A percentile compares a stretch with the other conserved stretches of the same genome.
phyloP scores from a whole-genome alignment of 768 basidiomycete genomes.

The Macrolepiota fuliginosa region DNA sequence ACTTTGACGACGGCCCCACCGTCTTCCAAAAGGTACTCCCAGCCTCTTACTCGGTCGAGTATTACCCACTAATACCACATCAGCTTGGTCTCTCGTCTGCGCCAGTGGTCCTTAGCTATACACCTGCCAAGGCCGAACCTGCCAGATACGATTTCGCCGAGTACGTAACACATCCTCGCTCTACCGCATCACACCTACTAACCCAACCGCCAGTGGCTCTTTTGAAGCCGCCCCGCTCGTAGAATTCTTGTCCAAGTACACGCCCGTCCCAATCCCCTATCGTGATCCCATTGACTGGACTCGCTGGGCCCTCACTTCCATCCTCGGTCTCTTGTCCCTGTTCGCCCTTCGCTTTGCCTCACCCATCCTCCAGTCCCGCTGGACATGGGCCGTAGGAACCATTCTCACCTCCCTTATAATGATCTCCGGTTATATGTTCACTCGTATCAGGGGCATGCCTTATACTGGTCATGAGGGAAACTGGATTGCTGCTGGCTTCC shows the following conservation, averaged over 20 bases:
- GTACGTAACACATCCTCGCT: slow-evolving; percentile 35
- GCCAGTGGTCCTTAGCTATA: slow-evolving; percentile 78
- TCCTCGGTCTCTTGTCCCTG: slow-evolving; percentile 44
- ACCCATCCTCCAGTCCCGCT: slow-evolving; percentile 67
- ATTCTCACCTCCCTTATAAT: slow-evolving; percentile 71
- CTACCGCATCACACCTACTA: neutral
- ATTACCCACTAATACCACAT: neutral
- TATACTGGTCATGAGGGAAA: slow-evolving; percentile 58
- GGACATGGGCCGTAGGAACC: slow-evolving; percentile 70
- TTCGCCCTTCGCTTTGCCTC: slow-evolving; percentile 58
- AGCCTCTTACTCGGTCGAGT: neutral
- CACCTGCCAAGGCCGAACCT: slow-evolving; percentile 69
- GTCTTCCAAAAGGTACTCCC: slow-evolving; percentile 76
- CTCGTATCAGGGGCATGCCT: slow-evolving; percentile 81
- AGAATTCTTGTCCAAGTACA: slow-evolving; percentile 67
- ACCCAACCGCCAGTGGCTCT: slow-evolving; percentile 59
- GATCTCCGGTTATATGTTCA: slow-evolving; percentile 96
- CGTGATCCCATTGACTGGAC: slow-evolving; percentile 74
- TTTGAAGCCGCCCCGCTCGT: slow-evolving; percentile 76
- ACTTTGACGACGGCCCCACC: slow-evolving; percentile 75
- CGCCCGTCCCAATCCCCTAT: slow-evolving; percentile 82
- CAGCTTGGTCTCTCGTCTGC: slow-evolving; percentile 84
- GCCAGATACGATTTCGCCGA: slow-evolving; percentile 76
- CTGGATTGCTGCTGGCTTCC: slow-evolving; percentile 88
- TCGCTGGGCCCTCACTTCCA: slow-evolving; percentile 44